Base-by-base conservation (phyloP, 2,329 filamentous ascomycete genomes). In the Cladosporium sp. region DNA sequence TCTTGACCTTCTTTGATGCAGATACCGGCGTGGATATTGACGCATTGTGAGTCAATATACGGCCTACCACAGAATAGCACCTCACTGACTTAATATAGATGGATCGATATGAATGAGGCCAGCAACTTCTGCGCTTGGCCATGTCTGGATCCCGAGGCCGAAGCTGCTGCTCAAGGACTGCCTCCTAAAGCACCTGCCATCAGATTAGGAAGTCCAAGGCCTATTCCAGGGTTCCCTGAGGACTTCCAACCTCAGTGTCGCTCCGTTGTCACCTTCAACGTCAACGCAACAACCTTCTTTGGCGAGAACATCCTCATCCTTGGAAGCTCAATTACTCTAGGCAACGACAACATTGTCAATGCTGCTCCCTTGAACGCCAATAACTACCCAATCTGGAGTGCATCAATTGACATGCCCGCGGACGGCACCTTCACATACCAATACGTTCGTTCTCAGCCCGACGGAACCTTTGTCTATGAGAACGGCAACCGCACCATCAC, bases 11-110 rank as follows among this genome's bases (percentile, higher is more conserved):
- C 74, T 91, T 92, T 73, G 71, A 80, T 59, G 72, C 80, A 0
- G 76, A 84, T 0, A 78, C 74, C 1, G 89, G 89, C 28, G 78
- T 93, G 15, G 83, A 92, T 62, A 87, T 93, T 49, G 89, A 93
- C 60, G 89, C 82, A 1, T 76, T 93, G 1, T 92, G 88, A 42
- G 50, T 28, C 4, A 7, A 44, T 17, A 9, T 35, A 15, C 19
- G 17, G 15, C 5, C 3, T 8, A 2, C 74, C 72, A 74, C 13
- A 22, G 3, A 9, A 12, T 7, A 36, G 17, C 32, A n/a, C 34
- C 71, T 74, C 51, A 74, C 40, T 47, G 42, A 55, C 19, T 15
- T 24, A 9, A 13, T 49, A 3, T 6, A 48, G 53, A 22, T 70
- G 68, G 86, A 89, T 90, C 62, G 88, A 90, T 64, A 83, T 88